Percentiles rank a stretch among this genome's conserved stretches.
Conservation (phyloP, 2,329 filamentous ascomycete species). For the Neopestalotiopsis rosae region DNA sequence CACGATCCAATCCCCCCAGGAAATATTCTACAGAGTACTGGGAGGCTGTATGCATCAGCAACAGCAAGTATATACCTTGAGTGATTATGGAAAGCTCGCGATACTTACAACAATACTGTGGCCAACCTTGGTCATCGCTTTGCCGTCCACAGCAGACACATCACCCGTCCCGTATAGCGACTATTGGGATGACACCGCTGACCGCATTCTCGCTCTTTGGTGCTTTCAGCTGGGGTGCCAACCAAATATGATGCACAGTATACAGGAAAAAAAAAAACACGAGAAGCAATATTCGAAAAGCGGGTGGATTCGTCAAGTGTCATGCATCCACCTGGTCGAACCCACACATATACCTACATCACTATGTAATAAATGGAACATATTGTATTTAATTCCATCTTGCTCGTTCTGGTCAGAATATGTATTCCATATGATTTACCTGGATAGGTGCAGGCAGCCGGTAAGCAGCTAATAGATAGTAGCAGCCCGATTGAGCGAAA, state of each 20-base stretch:
- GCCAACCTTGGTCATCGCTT: not conserved
- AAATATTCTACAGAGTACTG: no score
- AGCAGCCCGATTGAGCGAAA: not conserved
- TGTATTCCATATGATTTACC: not conserved
- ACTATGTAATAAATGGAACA: no score
- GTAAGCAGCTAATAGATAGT: not conserved
- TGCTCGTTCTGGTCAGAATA: no score
- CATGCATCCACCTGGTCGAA: not conserved
- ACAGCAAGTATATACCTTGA: no score
- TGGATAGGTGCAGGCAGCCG: not conserved
- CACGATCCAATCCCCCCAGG: not conserved
- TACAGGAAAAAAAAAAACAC: not conserved
- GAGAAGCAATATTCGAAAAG: not conserved
- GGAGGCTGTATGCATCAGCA: no score
- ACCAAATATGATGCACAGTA: not conserved
- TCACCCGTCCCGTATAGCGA: constrained; percentile 6
- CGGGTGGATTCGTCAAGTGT: not conserved
- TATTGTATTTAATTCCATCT: no score
- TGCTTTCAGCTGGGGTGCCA: not conserved
- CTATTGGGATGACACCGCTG: not conserved
- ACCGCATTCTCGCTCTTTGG: not conserved
- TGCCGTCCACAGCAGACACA: not conserved
- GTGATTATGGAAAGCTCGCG: not conserved
- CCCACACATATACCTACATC: not conserved
- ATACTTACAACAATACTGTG: not conserved